Conservation (phyloP, 1,139 yeast species). For the Pichia sp. region DNA sequence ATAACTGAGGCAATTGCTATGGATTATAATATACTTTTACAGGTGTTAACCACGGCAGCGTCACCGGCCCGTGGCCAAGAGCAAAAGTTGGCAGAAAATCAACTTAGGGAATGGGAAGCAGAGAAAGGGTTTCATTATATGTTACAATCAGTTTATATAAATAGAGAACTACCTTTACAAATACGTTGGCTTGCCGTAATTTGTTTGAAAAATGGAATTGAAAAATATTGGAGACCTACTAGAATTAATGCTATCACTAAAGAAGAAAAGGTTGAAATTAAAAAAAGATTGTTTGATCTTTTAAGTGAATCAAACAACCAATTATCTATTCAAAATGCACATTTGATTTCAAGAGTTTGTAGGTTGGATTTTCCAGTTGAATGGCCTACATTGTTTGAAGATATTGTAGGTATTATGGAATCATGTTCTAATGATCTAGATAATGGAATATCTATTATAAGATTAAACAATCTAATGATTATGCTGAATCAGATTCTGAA, state of each 20-base stretch:
- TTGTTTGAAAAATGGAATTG: constrained; percentile 82
- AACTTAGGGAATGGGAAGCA: constrained; percentile 61
- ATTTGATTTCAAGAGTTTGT: constrained; percentile 69
- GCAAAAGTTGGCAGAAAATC: constrained; percentile 50
- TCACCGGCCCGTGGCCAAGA: constrained; percentile 20
- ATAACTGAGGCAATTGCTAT: constrained; percentile 9
- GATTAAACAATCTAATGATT: constrained; percentile 55
- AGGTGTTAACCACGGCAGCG: constrained; percentile 23
- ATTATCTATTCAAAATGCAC: constrained; percentile 75
- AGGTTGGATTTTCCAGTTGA: constrained; percentile 80
- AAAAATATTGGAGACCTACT: constrained; percentile 73
- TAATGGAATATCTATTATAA: constrained; percentile 29
- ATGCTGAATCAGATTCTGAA: constrained; percentile 75
- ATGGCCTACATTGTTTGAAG: constrained; percentile 78
- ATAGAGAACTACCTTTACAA: constrained; percentile 51
- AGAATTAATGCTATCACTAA: constrained; percentile 47
- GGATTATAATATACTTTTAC: constrained; percentile 20
- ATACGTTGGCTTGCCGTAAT: constrained; percentile 83
- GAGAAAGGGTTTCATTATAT: constrained; percentile 40
- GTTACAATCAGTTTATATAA: constrained; percentile 47
- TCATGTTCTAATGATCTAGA: constrained; percentile 28
- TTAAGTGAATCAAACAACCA: constrained; percentile 68
- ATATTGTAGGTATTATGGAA: constrained; percentile 45
- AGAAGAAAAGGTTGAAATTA: constrained; percentile 66
- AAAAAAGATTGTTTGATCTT: constrained; percentile 49